phyloP scores from a whole-genome alignment of 2,329 filamentous ascomycete genomes.

The Xylaria sp. region DNA sequence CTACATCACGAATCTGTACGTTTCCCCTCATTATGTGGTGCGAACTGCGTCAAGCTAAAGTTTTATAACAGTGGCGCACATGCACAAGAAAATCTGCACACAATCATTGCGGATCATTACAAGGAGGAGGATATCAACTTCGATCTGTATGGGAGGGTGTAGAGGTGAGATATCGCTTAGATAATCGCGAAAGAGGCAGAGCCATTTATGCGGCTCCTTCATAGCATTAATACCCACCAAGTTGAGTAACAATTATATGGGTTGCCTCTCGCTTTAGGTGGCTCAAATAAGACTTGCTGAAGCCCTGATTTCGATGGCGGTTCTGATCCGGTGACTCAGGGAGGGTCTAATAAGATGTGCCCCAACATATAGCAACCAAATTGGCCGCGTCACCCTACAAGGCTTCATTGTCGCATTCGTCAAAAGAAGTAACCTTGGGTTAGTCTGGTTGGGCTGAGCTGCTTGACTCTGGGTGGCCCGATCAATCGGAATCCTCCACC shows the following conservation, averaged over 20 bases:
- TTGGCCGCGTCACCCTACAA: constrained; percentile 38
- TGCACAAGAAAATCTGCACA: constrained; percentile 74
- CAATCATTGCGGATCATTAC: constrained; percentile 80
- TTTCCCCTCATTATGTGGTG: constrained; percentile 37
- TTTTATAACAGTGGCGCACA: constrained; percentile 49
- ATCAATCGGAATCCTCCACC: constrained; percentile 29
- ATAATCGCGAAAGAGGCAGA: constrained; percentile 12
- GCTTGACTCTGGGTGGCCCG: constrained; percentile 26
- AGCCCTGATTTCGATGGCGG: constrained; percentile 1
- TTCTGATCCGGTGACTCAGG: neutral
- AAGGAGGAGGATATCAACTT: constrained; percentile 77
- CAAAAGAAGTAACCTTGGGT: constrained; percentile 11
- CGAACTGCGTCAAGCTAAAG: constrained; percentile 16
- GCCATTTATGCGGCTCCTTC: constrained; percentile 8
- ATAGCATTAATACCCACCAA: constrained; percentile 7
- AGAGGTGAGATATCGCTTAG: constrained; percentile 22
- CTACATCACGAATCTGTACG: constrained; percentile 87
- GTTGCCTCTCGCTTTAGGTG: constrained; percentile 8
- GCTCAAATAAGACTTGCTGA: neutral
- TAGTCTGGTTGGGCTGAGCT: constrained; percentile 22
- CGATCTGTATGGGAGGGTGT: constrained; percentile 56
- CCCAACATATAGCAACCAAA: constrained; percentile 1
- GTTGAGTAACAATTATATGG: neutral
- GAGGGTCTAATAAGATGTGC: neutral
- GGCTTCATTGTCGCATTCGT: constrained; percentile 10